Base-by-base conservation (phyloP, 202 grass and related monocot genomes). In the Hordeum pubiflorum region DNA sequence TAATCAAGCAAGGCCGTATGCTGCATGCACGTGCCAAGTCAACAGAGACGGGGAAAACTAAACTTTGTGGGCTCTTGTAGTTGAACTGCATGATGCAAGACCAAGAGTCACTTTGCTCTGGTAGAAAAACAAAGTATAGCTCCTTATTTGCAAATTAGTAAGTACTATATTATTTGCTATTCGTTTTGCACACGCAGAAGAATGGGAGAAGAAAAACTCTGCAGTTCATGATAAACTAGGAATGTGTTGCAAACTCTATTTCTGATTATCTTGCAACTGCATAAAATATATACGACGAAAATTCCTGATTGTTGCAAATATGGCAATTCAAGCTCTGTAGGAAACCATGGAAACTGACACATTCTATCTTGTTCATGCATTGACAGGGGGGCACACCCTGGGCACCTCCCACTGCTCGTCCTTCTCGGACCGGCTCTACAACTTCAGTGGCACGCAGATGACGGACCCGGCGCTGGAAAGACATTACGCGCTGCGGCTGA, bases 331-430 rank as follows among this genome's bases (percentile, higher is more conserved):
- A 21, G 5, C 26, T 13, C 18, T 7, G 27, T 5, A 44, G 14
- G 9, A 11, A 17, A n/a, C 21, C 36, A 4, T 77, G 74, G 36
- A 61, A 41, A 40, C 14, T 33, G 0, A 15, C 50, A 23, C 0
- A 9, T 1, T 22, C 23, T 26, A 37, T 14, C 41, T 26, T 88
- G 18, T 52, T 64, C 46, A 9, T 57, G 20, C 65, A 27, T 63
- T 23, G 10, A 64, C 79, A 97, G 94, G 91, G 12, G 89, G 63
- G 1, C 94, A 97, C 75, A 97, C 94, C 13, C 78, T 97, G 0
- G 94, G 94, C 1, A 92, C 81, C 17, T 88, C 89, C 12, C 94
- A 92, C 46, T 97, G 94, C 75, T 94, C 91, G 0, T 72, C 89
- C 3, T 94, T 97, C 86, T 80, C 52, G 5, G 63, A 87, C 60